Conservation (phyloP, 2,329 filamentous ascomycete genomes). For the Colletotrichum lini region DNA sequence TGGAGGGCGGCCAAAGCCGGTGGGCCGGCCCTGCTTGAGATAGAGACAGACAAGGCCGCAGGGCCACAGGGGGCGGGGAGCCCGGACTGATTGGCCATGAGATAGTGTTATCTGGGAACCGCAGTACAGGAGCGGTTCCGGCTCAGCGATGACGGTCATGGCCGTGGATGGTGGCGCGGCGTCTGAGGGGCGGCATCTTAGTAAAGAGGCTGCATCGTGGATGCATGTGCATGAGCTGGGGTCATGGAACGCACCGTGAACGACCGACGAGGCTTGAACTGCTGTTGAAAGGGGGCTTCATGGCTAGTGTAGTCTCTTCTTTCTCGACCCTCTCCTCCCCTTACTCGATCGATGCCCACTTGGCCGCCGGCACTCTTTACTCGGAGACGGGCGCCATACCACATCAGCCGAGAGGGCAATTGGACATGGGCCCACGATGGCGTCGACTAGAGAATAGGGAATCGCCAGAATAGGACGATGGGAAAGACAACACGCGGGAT, state of each 20-base stretch:
- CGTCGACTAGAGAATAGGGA: background rate
- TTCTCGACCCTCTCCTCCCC: background rate
- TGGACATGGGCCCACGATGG: background rate
- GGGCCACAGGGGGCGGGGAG: too few species aligned
- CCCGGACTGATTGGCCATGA: background rate
- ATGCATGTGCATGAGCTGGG: background rate
- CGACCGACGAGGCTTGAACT: conserved; percentile 9
- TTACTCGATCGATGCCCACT: background rate
- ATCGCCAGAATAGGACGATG: background rate
- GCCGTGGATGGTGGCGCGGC: conserved; percentile 13
- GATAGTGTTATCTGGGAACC: background rate
- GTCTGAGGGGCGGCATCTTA: conserved; percentile 1
- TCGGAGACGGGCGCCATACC: background rate
- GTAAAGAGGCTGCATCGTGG: conserved; percentile 13
- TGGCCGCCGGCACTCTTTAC: background rate
- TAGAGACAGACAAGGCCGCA: too few species aligned
- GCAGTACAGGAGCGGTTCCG: background rate
- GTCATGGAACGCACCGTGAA: background rate
- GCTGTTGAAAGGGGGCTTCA: conserved; percentile 6
- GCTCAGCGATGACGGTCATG: conserved; percentile 1
- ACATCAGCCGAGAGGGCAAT: background rate
- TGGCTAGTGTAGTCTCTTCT: background rate
- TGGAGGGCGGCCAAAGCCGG: conserved; percentile 31
- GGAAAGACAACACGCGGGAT: background rate
- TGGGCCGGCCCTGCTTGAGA: background rate